Base-by-base conservation (phyloP, 495 filamentous ascomycete genomes). In the Penicillium psychrofluorescens region DNA sequence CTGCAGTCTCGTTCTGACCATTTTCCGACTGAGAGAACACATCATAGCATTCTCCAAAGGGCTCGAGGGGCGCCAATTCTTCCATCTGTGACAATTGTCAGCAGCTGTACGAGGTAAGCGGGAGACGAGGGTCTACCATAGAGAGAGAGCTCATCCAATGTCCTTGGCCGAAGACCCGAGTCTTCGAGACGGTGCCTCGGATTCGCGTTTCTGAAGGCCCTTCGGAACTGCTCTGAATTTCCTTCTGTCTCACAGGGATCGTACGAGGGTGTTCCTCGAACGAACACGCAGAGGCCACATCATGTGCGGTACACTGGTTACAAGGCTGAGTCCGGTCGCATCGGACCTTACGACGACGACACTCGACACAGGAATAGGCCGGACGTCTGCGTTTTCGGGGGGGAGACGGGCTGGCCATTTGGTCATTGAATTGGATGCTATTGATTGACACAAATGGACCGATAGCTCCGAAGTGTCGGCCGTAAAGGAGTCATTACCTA, bases 221-320 rank as follows among this genome's bases (percentile, higher is more conserved):
- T 22, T 40, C 2, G 29, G 14, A 36, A 13, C 35, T 51, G 42
- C 69, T 72, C 4, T 67, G 70, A 72, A 77, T 4, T 22, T 22
- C 22, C 22, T 22, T 2, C 22, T 22, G 22, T 22, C 22, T 22
- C 22, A 22, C 4, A 22, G 22, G 6, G 4, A 6, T 22, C 22
- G 22, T 22, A 4, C 22, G 22, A 22, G 2, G 22, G 22, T 22
- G 22, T 22, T 22, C 22, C 22, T 22, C 22, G 22, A 22, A 22
- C 32, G 61, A 60, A 53, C 71, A 76, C 38, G 62, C 67, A 39
- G 36, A 8, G 6, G 36, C n/a, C 11, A 15, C 14, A 30, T 34
- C 4, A n/a, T 46, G 51, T 8, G 35, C 15, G 9, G n/a, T 30
- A 14, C 51, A 54, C 30, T 54, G 51, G 7, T 8, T 11, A 16